phyloP scores from a whole-genome alignment of 495 filamentous ascomycete genomes.

The Lentithecium fluviatile region DNA sequence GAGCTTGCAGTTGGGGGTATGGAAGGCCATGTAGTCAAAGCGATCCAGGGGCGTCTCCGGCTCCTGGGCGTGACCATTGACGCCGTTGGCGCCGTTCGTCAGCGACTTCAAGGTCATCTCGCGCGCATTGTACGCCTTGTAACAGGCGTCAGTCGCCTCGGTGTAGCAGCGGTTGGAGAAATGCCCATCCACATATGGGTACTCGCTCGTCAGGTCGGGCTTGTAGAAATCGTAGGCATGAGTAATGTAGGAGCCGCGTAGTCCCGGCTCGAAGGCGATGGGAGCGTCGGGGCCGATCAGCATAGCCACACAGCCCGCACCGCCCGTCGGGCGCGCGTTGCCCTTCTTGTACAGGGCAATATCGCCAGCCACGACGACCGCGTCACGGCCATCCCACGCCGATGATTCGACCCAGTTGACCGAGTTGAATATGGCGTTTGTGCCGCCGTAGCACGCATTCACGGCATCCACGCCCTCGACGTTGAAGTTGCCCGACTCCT shows the following conservation, averaged over 20 bases:
- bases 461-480: constrained; percentile 94
- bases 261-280: constrained; percentile 84
- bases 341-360: constrained; percentile 99
- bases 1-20: constrained; percentile 96
- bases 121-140: constrained; percentile 89
- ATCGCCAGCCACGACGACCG: constrained; percentile 90
- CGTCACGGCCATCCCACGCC: constrained; percentile 93
- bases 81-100: constrained; percentile 55
- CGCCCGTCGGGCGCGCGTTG: constrained; percentile 89
- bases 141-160: constrained; percentile 91
- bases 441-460: constrained; percentile 98
- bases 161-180: constrained; percentile 95
- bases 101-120: constrained; percentile 66
- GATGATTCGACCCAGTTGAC: constrained; percentile 99
- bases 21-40: constrained; percentile 95
- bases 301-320: constrained; percentile 92
- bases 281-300: constrained; percentile 92
- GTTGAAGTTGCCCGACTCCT: constrained; percentile 80
- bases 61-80: constrained; percentile 45
- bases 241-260: constrained; percentile 87
- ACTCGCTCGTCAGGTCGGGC: constrained; percentile 96
- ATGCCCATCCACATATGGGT: constrained; percentile 94
- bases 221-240: constrained; percentile 99
- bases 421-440: constrained; percentile 95
- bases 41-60: constrained; percentile 75